Base-by-base conservation (phyloP, 495 filamentous ascomycete species). In the Penicillium pulvis region DNA sequence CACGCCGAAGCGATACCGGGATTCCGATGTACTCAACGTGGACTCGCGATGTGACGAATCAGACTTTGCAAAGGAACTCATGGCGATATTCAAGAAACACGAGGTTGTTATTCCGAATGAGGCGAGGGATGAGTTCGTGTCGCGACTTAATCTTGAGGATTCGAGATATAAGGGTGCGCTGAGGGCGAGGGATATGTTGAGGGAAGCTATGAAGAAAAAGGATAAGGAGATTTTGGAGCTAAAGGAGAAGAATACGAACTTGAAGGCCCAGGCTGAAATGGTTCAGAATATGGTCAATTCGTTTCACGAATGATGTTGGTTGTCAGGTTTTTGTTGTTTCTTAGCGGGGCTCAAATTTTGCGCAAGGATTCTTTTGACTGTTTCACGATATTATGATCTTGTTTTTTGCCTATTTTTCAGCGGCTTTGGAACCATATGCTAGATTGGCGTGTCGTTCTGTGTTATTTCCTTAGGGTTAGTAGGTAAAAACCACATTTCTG, bases 161-260 rank as follows among this genome's bases (percentile, higher is more conserved):
- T 66, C 85, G 51, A 78, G 75, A 41, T 76, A 71, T 8, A 77
- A 75, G 58, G 88, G 88, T 1, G 77, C 90, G 19, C 74, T 79
- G 28, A 78, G 78, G 4, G 87, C 85, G 0, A 70, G 89, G 6
- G 89, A 93, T 55, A 81, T 87, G 20, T 75, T 83, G 2, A 70
- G 90, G 26, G 71, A 78, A 2, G 80, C 81, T 6, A 58, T 89
- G n/a, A 85, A 83, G 65, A 78, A 76, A 24, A 86, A 87, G 45
- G 86, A 76, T 56, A 78, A 55, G 73, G 79, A 83, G 56, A 84
- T 87, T 64, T 85, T 43, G 80, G 86, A 68, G 75, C 67, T 52
- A 76, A 85, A 76, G 57, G 79, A 56, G 74, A 81, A 65, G 61
- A 70, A 73, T 59, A 65, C 59, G 24, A 59, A 58, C 42, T 51